Evolutionary conservation across 257 asterid genomes (phyloP).

Genomic region (Primulina eburnea): DNA sequence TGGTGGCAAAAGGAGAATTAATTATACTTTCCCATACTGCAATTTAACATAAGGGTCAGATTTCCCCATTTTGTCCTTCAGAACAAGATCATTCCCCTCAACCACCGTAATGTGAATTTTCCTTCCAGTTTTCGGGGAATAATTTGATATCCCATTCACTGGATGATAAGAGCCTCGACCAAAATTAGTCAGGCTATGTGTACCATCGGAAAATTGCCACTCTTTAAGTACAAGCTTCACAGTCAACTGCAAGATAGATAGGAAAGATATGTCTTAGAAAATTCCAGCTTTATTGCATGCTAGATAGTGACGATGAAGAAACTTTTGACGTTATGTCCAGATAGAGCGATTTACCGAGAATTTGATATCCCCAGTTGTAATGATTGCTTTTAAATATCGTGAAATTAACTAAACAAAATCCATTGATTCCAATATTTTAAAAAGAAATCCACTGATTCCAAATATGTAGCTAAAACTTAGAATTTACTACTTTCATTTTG

Average conservation of each 20-base stretch:
- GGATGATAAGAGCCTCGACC: constrained; percentile 46
- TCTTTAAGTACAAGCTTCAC: constrained; percentile 84
- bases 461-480: background rate
- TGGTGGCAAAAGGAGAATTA: constrained; percentile 14
- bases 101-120: constrained; percentile 63
- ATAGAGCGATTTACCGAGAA: background rate
- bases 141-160: constrained; percentile 44
- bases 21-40: constrained; percentile 83
- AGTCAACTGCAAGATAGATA: constrained; percentile 57
- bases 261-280: constrained; percentile 19
- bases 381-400: background rate
- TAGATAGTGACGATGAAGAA: background rate
- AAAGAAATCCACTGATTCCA: background rate
- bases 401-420: background rate
- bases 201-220: constrained; percentile 96
- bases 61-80: constrained; percentile 77
- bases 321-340: too few relatives aligned
- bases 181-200: constrained; percentile 45
- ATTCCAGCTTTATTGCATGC: background rate
- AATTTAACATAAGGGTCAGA: constrained; percentile 75
- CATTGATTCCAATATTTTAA: background rate
- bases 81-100: constrained; percentile 71
- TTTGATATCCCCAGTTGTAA: background rate
- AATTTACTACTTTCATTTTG: background rate
- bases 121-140: constrained; percentile 67